phyloP scores from a whole-genome alignment of 768 basidiomycete genomes.

The Chalciporus chontae region DNA sequence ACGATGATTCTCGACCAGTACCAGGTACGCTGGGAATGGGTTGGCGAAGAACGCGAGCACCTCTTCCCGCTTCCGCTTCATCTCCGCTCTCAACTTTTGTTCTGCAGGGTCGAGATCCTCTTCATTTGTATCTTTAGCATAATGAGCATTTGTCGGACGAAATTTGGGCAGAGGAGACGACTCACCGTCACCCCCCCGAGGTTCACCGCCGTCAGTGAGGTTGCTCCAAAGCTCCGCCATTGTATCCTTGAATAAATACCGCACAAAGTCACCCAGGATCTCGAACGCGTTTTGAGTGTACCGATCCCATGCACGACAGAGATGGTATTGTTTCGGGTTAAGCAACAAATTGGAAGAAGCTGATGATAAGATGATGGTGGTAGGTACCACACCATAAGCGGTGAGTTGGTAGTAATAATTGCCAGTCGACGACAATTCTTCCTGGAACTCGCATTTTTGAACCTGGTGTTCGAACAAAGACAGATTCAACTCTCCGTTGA shows the following conservation, averaged over 20 bases:
- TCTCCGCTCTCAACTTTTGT: constrained; percentile 8
- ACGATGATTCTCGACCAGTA: constrained; percentile 11
- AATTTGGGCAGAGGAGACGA: background rate
- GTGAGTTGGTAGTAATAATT: constrained; percentile 9
- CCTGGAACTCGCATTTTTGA: constrained; percentile 4
- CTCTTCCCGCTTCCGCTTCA: constrained; percentile 15
- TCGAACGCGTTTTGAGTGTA: constrained; percentile 12
- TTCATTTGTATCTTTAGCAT: background rate
- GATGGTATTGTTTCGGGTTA: constrained; percentile 10
- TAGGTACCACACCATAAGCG: constrained; percentile 8
- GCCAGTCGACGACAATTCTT: background rate
- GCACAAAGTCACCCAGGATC: constrained; percentile 15
- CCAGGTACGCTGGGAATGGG: constrained; percentile 16
- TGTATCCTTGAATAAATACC: constrained; percentile 8
- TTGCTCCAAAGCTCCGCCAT: background rate
- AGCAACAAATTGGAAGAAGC: background rate
- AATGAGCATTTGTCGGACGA: background rate
- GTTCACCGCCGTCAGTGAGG: background rate
- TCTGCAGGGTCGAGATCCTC: background rate
- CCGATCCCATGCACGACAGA: constrained; percentile 23
- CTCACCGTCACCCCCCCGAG: background rate
- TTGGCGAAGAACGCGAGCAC: constrained; percentile 15
- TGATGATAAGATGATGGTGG: constrained; percentile 7
- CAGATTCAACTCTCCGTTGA: constrained; percentile 23
- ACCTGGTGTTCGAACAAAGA: constrained; percentile 22